Conservation (phyloP, 768 basidiomycete genomes). For the Podaxis sp. region DNA sequence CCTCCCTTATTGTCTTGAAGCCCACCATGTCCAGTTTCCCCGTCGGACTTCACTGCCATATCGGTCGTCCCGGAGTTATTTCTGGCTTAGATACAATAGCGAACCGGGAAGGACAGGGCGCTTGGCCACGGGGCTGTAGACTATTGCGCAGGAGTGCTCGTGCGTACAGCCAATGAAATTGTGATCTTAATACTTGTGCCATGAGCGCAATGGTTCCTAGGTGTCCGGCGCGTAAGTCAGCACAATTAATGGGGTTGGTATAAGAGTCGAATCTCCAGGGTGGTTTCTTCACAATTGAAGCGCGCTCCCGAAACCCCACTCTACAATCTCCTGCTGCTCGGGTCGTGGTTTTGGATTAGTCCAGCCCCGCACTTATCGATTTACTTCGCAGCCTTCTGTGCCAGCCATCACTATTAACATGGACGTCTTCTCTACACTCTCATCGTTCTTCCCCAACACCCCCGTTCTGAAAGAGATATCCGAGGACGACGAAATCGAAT, state of each 20-base stretch:
- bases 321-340: background rate
- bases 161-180: background rate
- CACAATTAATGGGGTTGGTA: background rate
- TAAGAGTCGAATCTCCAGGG: background rate
- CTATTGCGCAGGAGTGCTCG: background rate
- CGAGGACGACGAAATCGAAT: background rate
- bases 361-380: background rate
- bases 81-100: background rate
- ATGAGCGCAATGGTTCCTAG: background rate
- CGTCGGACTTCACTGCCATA: background rate
- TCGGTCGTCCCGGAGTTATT: background rate
- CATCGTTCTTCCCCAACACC: background rate
- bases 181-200: background rate
- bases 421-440: slow-evolving; percentile 11
- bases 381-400: background rate
- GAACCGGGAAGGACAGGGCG: background rate
- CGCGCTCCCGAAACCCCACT: background rate
- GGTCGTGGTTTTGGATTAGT: background rate
- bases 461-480: background rate
- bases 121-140: background rate
- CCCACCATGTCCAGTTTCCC: background rate
- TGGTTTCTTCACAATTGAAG: background rate
- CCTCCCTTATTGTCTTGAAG: background rate
- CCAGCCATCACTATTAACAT: background rate
- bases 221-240: background rate